Evolutionary conservation across 768 basidiomycete genomes (phyloP).

Genomic region (Podaxis sp.): DNA sequence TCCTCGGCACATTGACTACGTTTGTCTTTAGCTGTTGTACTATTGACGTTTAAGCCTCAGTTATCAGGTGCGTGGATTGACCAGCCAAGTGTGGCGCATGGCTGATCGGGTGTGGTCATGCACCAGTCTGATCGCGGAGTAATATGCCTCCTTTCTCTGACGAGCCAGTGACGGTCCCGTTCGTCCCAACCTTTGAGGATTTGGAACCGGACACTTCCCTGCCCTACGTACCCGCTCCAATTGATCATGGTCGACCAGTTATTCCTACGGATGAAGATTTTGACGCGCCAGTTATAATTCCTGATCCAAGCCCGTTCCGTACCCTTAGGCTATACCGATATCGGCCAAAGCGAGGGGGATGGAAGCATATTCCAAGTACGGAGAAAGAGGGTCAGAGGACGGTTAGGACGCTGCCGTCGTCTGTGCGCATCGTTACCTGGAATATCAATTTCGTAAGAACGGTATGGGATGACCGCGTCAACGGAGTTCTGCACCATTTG

Average conservation of each 20-base stretch:
- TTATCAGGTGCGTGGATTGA: background rate
- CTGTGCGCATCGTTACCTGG: constrained; percentile 66
- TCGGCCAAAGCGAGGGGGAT: constrained; percentile 35
- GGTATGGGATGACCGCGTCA: constrained; percentile 42
- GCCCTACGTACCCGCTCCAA: background rate
- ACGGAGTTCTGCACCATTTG: constrained; percentile 52
- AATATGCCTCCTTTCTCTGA: constrained; percentile 3
- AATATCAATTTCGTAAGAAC: constrained; percentile 57
- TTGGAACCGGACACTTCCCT: background rate
- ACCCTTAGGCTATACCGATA: constrained; percentile 39
- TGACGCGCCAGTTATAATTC: constrained; percentile 8
- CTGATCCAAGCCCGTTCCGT: constrained; percentile 30
- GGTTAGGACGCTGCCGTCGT: constrained; percentile 36
- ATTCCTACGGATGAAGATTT: constrained; percentile 12
- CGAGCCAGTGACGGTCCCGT: constrained; percentile 4
- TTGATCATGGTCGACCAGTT: constrained; percentile 6
- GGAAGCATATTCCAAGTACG: constrained; percentile 45
- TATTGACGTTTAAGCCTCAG: background rate
- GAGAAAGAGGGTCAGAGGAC: constrained; percentile 27
- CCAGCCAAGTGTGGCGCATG: background rate
- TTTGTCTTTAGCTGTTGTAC: background rate
- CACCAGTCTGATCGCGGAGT: background rate
- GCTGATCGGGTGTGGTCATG: background rate
- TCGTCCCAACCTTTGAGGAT: constrained; percentile 5
- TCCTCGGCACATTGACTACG: background rate